Evolutionary conservation across 1,284 basidiomycete genomes (phyloP).

Genomic region (Sporisorium exsertum): DNA sequence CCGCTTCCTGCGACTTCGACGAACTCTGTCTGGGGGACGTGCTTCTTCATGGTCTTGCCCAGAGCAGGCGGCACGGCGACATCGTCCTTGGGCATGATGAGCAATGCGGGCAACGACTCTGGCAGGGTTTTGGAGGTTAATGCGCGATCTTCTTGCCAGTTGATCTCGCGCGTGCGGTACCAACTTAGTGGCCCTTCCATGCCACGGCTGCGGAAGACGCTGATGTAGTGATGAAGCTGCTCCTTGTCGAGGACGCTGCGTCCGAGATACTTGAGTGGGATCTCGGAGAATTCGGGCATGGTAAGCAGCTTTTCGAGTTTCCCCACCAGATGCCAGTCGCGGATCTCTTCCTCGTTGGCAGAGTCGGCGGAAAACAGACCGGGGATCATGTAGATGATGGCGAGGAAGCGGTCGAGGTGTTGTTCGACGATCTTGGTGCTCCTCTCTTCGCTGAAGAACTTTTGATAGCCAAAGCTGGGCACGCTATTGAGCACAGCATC

Average conservation of each 20-base stretch:
- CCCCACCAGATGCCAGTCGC: conserved; percentile 48
- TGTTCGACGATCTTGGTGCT: conserved; percentile 58
- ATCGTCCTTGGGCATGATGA: conserved; percentile 49
- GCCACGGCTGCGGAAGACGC: conserved; percentile 44
- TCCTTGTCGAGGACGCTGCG: conserved; percentile 36
- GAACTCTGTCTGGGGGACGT: conserved; percentile 44
- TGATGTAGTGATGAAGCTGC: conserved; percentile 38
- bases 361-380: conserved; percentile 48
- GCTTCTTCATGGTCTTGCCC: conserved; percentile 44
- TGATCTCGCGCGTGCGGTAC: conserved; percentile 58
- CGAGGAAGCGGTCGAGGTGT: conserved; percentile 54
- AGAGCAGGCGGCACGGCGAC: conserved; percentile 48
- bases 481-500: conserved; percentile 40
- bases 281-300: conserved; percentile 43
- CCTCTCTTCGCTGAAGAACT: conserved; percentile 54
- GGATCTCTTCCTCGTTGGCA: conserved; percentile 38
- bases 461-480: conserved; percentile 59
- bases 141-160: conserved; percentile 50
- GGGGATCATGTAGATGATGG: conserved; percentile 51
- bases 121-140: conserved; percentile 37
- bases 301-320: conserved; percentile 55
- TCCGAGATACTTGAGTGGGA: conserved; percentile 37
- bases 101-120: conserved; percentile 41
- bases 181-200: conserved; percentile 63
- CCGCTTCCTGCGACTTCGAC: conserved; percentile 41